Base-by-base conservation (phyloP, 139 green algal species). In the Chlorella sp. region DNA sequence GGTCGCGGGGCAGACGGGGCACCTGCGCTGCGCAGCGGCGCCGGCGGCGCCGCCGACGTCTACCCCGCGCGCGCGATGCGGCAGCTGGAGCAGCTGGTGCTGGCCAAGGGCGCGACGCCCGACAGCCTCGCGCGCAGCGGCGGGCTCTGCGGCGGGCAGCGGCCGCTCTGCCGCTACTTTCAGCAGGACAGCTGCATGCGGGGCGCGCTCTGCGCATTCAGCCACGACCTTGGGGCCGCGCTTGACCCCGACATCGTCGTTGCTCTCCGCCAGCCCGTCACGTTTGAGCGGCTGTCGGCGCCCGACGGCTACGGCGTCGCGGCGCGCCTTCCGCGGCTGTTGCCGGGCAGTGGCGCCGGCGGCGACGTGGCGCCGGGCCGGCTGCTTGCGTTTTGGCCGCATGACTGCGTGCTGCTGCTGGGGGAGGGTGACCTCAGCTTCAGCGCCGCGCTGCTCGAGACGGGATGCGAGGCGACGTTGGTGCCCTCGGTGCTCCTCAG, bases 401-500 rank as follows among this genome's bases (percentile, higher is more conserved):
- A 15, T 27, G 51, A 64, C 40, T 33, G 51, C 2, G 38, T 87
- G 38, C 55, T 87, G 50, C 67, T 84, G 72, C 61, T 87, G 12
- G 82, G 82, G 21, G 82, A 87, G 58, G 82, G 82, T 40, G 77
- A 87, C 65, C 83, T 87, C 23, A 55, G 35, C 25, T 87, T 87
- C 41, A 66, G 72, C 8, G 40, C 67, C 38, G 73, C 77, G 8
- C 50, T 87, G 42, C 38, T 56, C 33, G 50, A 23, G 50, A 7
- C 21, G 12, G 11, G n/a, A n/a, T n/a, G 23, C 42, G 4, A 9
- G 8, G 35, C 64, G 8, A 8, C 35, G 42, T n/a, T 71, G 4
- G 64, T 71, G 8, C 8, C 27, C 64, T 58, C 27, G 42, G 42
- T 58, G 23, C 64, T 31, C n/a, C 64, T 58, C 23, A 55, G 42